Evolutionary conservation across 106 monocot species (phyloP), one percentile per base, ranked within the genome.

Genomic region (Dendrobium chrysotoxum): DNA sequence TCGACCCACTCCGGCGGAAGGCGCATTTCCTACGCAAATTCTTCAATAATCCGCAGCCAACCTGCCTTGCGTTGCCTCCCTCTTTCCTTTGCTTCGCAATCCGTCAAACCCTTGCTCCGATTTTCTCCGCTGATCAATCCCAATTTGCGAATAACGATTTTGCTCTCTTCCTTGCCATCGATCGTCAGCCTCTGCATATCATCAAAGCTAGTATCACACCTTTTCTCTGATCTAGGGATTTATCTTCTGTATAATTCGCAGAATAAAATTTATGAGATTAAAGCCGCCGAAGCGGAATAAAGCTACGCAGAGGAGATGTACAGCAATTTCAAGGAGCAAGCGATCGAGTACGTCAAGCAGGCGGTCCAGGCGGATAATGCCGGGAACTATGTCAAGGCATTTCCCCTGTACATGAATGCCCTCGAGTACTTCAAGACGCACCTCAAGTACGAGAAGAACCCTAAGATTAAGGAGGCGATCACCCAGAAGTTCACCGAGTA

Each of bases 401-500:
- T 93, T 82, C 90, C 93, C 11, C 83, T 93, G 28, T 93, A 93
- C 82, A 93, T 93, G 93, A 93, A 93, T 85, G 93, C 93, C 40
- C 85, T 93, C 2, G 93, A 93, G 81, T 93, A 93, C 88, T 93
- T 93, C 82, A 82, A 81, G 38, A 93, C 93, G 41, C 93, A 93
- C 82, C 93, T 93, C 77, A 93, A 88, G 72, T 89, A 89, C 75
- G 88, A 89, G 83, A 89, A 86, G 86, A 89, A 89, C 81, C 88
- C 88, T 28, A 93, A 93, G 84, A 87, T 93, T 80, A 93, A 90
- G 84, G 93, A 93, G 81, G 90, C 93, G 0, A 93, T 93, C 81
- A 93, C 93, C 71, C 88, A 90, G 82, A 93, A 93, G 83, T 93
- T 93, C 87, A 93, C 93, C 57, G 93, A 93, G 85, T 93, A 93